Evolutionary conservation across 768 basidiomycete genomes (phyloP), one percentile per base, ranked within the genome.

Genomic region (Auriculariales sp.): DNA sequence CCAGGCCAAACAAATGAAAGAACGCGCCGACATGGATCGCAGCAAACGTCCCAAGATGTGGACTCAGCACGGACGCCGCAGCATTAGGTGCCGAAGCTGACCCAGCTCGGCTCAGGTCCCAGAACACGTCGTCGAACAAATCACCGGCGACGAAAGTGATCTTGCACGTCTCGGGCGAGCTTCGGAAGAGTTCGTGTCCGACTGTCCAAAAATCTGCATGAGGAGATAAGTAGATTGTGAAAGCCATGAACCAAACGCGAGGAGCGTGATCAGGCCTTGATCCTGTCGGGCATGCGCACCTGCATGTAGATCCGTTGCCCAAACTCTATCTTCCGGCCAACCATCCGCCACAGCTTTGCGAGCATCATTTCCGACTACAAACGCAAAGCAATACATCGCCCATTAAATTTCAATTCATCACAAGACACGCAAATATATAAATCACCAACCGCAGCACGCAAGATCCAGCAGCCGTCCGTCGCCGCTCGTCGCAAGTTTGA

Each of bases 1-100:
- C 48, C 10, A 46, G 47, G 9, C 47, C 28, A 31, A 54, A 54
- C 2, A 54, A 27, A 25, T 54, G 54, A 42, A 54, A 54, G 36
- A 54, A 48, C 14, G 51, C 44, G 24, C 39, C 35, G 24, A 42
- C 48, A 25, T 54, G 51, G 15, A 54, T 52, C 2, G 30, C 46
- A 28, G 34, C 46, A 24, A 51, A 29, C 10, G 51, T 35, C 14
- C 50, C 46, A 22, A 17, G 49, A 15, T 35, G 27, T 14, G 4
- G 17, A 14, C 14, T 50, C n/a, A 50, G 52, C 27, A 22, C 46
- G 15, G 35, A 44, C 2, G 35, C 44, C 19, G 24, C 17, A 6
- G 25, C 34, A 15, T 35, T 22, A 19, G 28, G n/a, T 3, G 27
- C 34, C 11, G 32, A 15, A 4, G 31, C 15, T 15, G 25, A 19